phyloP scores from a whole-genome alignment of 2,329 filamentous ascomycete species.

The Hypoxylon sp. region DNA sequence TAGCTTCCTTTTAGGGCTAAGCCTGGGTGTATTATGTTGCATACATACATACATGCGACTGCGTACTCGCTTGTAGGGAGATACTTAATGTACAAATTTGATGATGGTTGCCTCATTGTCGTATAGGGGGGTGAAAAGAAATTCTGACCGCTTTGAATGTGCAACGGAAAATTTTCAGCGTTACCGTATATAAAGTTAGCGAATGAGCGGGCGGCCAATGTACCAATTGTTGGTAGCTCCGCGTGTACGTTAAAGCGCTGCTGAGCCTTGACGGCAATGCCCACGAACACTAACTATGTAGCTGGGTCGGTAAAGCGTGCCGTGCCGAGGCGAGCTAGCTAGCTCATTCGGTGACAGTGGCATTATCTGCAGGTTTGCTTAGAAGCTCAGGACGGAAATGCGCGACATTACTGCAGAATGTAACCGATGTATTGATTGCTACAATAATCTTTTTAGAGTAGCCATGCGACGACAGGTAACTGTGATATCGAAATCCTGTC shows the following conservation, averaged over 20 bases:
- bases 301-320: neutral
- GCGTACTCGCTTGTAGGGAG: conserved; percentile 2
- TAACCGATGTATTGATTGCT: neutral
- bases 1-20: neutral
- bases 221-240: neutral
- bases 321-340: neutral
- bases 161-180: neutral
- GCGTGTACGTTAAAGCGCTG: neutral
- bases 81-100: conserved; percentile 16
- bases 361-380: neutral
- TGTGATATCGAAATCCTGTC: neutral
- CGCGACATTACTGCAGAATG: neutral
- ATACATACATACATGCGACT: neutral
- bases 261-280: neutral
- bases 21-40: conserved; percentile 10
- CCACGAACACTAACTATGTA: neutral
- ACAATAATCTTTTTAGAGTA: neutral
- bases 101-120: neutral
- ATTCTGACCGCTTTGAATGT: neutral
- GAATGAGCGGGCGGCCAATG: neutral
- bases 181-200: neutral
- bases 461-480: neutral
- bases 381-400: neutral
- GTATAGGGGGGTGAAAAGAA: neutral
- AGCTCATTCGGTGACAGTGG: neutral